A percentile compares a stretch with the other conserved stretches of the same genome.
Evolutionary conservation across 192 early-diverging fungal genomes (phyloP).

Genomic region (Mortierella alpina): DNA sequence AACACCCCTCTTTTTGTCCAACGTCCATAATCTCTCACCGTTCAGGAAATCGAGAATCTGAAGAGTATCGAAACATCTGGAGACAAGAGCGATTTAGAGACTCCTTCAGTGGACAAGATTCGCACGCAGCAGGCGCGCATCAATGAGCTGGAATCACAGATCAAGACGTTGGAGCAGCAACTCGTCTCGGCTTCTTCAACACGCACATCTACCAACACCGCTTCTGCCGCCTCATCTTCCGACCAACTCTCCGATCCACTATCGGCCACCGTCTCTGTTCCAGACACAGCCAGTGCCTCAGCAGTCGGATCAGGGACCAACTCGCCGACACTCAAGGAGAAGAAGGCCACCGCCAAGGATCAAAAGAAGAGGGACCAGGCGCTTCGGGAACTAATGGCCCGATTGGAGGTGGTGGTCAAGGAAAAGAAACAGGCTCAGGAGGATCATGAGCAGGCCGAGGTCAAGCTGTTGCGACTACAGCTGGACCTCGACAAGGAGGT

Average conservation of each 20-base stretch:
- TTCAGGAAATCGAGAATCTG: slow-evolving; percentile 35
- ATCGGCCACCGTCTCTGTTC: slow-evolving; percentile 29
- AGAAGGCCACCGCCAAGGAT: slow-evolving; percentile 31
- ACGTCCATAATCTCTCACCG: background rate
- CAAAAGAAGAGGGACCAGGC: slow-evolving; percentile 54
- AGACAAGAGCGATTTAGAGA: background rate
- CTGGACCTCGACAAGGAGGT: slow-evolving; percentile 49
- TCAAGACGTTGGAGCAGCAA: slow-evolving; percentile 16
- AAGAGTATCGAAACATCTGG: background rate
- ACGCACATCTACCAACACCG: background rate
- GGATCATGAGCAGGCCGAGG: slow-evolving; percentile 48
- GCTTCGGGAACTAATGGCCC: slow-evolving; percentile 41
- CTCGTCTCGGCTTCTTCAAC: background rate
- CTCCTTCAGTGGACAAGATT: background rate
- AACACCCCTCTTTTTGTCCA: too few relatives aligned
- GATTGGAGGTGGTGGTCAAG: slow-evolving; percentile 43
- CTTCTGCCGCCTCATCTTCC: background rate
- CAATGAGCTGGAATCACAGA: slow-evolving; percentile 30
- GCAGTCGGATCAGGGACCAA: slow-evolving; percentile 19
- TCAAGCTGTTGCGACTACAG: slow-evolving; percentile 41
- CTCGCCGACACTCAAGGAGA: slow-evolving; percentile 42
- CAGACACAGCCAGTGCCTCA: slow-evolving; percentile 20
- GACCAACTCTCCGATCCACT: slow-evolving; percentile 33
- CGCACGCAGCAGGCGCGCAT: slow-evolving; percentile 29
- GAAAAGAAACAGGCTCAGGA: slow-evolving; percentile 51